A percentile compares a stretch with the other conserved stretches of the same genome.
Conservation (phyloP, 805 yeast species). For the Brettanomyces sp. region DNA sequence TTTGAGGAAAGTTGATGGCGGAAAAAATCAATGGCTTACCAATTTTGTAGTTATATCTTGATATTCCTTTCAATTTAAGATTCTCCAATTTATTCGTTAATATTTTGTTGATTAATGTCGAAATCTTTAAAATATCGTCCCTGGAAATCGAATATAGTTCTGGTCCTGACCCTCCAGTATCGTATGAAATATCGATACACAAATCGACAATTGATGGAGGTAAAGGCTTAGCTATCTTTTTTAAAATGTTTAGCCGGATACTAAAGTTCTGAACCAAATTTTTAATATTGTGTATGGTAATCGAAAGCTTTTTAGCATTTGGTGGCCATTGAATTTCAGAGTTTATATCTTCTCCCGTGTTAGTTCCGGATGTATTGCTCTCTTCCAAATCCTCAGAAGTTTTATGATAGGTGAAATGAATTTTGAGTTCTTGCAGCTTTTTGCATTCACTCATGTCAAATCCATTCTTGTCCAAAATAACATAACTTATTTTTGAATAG, state of each 20-base stretch:
- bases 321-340: constrained; percentile 18
- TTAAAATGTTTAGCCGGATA: constrained; percentile 18
- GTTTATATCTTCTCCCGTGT: neutral
- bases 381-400: constrained; percentile 5
- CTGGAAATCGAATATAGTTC: constrained; percentile 19
- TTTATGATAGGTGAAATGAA: constrained; percentile 21
- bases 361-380: neutral
- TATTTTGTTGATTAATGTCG: constrained; percentile 17
- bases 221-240: constrained; percentile 19
- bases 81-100: constrained; percentile 19
- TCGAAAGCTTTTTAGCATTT: constrained; percentile 18
- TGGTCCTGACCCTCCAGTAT: constrained; percentile 24
- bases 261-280: constrained; percentile 19
- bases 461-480: constrained; percentile 19
- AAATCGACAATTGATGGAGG: constrained; percentile 20
- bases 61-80: constrained; percentile 22
- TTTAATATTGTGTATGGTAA: constrained; percentile 22
- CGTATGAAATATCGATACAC: constrained; percentile 23
- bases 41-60: constrained; percentile 22
- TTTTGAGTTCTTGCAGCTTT: constrained; percentile 20
- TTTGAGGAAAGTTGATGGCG: constrained; percentile 20
- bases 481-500: constrained; percentile 22
- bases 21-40: constrained; percentile 22
- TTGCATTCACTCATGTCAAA: constrained; percentile 20
- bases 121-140: constrained; percentile 21